Evolutionary conservation across 1,284 basidiomycete species (phyloP), one percentile per base, ranked within the genome.

Genomic region (Moesziomyces antarcticus): DNA sequence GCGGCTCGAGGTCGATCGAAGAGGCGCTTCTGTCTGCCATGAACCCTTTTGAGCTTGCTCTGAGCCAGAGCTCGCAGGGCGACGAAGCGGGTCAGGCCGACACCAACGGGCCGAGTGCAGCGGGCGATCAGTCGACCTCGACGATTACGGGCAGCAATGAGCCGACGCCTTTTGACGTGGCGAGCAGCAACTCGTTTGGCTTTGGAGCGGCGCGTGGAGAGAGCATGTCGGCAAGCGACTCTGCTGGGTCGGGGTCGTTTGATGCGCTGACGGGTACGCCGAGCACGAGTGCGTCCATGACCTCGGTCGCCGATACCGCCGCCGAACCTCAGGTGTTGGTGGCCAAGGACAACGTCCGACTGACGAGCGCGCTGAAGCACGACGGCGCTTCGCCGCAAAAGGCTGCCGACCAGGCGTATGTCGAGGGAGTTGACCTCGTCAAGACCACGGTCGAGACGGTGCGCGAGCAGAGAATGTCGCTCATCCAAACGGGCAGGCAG

Each of bases 391-490:
- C 27, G 25, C 25, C 25, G 25, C 25, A 18, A 49, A 42, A 21
- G 2, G 41, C 40, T 13, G 46, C 43, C n/a, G 72, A 75, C 30
- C 47, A 58, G 35, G 66, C 53, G n/a, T 48, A 58, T 42, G 21
- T 40, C 2, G 24, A 48, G 4, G 75, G 70, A 6, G 48, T 67
- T 2, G 80, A 81, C 52, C 16, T 80, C 5, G 56, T 81, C 27
- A 43, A 46, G 22, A 22, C 42, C 3, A 59, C 65, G 4, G 71
- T 75, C 5, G 74, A 79, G 11, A 64, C 50, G 4, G 73, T 75
- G 21, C 56, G 82, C 9, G 81, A 84, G 59, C 82, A 84, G 69
- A 73, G 82, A 25, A 84, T 83, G 81, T 76, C 71, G 47, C 62
- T 77, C 60, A 77, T 84, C 21, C 82, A 83, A 56, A 83, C 81